Evolutionary conservation across 164 flowering plant species (phyloP), one percentile per base, ranked within the genome.

Genomic region (Litsea cubeba): DNA sequence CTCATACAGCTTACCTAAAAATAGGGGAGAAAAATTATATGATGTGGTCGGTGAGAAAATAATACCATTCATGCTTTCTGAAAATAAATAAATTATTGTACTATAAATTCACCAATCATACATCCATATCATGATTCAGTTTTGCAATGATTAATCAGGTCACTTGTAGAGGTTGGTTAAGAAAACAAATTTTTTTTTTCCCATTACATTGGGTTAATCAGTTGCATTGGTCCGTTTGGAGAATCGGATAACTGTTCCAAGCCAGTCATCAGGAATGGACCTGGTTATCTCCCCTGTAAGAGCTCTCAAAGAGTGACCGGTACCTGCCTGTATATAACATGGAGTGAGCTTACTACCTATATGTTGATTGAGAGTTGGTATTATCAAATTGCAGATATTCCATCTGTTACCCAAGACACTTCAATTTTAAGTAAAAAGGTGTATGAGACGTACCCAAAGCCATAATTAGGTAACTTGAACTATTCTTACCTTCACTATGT

Each of bases 211-310:
- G 24, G 60, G n/a, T 54, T 54, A 54, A 20, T 54, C 60, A 54
- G 51, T 62, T 63, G 66, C 49, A 20, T 50, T 15, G 46, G 8
- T 24, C 62, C 18, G 40, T 65, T 75, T 68, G 3, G 78, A 74
- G 35, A 79, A 84, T 11, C 94, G 84, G 75, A 95, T 88, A 30
- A 84, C 81, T 0, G 99, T 95, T 17, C 99, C 99, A 50, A 87
- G 84, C 99, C 99, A 95, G 77, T 93, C 96, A 30, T 87, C 94
- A 8, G 96, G 95, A 70, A 89, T 80, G 35, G 69, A 70, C 64
- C 74, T 81, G 65, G 54, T 83, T 60, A 95, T 46, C 73, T 88
- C 89, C 32, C 99, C 99, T 22, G 76, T 84, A 18, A 95, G 75
- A 40, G 96, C 99, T 81, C 81, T 86, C 70, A 86, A 62, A 4